Percentiles rank a stretch among this genome's conserved stretches.
phyloP scores from a whole-genome alignment of 805 yeast species.

The Schwanniomyces occidentalis region DNA sequence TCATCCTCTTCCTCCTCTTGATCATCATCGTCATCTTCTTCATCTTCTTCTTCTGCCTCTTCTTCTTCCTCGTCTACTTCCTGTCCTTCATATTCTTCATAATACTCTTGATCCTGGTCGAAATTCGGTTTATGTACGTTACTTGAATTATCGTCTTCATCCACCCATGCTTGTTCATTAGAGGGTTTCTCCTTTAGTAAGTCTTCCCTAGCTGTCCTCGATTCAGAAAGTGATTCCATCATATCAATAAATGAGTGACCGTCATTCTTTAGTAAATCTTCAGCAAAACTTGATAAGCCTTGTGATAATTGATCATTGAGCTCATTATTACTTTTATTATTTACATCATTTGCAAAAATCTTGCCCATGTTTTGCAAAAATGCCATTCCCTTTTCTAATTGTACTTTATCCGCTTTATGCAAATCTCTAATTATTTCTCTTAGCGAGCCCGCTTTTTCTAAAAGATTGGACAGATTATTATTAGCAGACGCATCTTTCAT shows the following conservation, averaged over 20 bases:
- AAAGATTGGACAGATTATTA: constrained; percentile 17
- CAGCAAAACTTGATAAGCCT: constrained; percentile 54
- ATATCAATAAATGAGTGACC: constrained; percentile 78
- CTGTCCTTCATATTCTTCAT: constrained; percentile 22
- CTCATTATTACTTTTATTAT: constrained; percentile 8
- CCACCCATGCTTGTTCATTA: constrained; percentile 16
- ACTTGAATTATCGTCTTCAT: constrained; percentile 17
- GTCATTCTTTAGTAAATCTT: constrained; percentile 72
- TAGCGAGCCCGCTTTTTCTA: constrained; percentile 27
- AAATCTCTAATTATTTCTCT: constrained; percentile 25
- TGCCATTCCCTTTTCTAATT: constrained; percentile 24
- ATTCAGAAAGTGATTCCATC: constrained; percentile 72
- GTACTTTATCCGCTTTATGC: constrained; percentile 25
- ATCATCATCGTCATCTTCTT: constrained; percentile 31
- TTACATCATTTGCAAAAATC: constrained; percentile 13
- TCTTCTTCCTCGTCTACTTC: constrained; percentile 29
- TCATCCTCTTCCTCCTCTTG: constrained; percentile 42
- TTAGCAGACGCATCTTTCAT: constrained; percentile 17
- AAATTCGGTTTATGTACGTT: constrained; percentile 1
- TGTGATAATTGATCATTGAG: constrained; percentile 21
- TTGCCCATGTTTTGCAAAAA: constrained; percentile 24
- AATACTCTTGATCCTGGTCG: constrained; percentile 11
- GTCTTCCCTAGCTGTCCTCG: constrained; percentile 36
- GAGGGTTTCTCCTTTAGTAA: constrained; percentile 13
- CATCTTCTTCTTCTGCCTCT: constrained; percentile 26